Base-by-base conservation (phyloP, 2,329 filamentous ascomycete species). In the Geosmithia flava region DNA sequence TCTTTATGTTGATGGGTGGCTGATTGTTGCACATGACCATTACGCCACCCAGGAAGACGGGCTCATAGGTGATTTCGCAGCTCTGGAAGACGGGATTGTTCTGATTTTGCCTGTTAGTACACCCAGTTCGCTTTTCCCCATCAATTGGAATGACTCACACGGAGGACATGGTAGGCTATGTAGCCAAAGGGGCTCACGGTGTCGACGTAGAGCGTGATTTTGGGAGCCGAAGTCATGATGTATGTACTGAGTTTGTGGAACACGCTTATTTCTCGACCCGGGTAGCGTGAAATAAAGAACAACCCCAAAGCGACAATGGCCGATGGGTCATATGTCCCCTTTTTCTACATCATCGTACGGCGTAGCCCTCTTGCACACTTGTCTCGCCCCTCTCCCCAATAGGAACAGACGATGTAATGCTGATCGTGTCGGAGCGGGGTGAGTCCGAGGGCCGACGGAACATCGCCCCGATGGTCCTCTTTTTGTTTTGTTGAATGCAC, bases 171-270 rank as follows among this genome's bases (percentile, higher is more conserved):
- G 49, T 64, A 68, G 3, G 63, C 65, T 48, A 61, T 54, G 48
- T 68, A 68, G 2, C 60, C 61, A 51, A 68, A 68, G 1, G 66
- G 66, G 48, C 64, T 67, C 48, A 68, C 62, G 39, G 59, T 58
- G 54, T 69, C 66, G 8, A 68, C 54, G 49, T 62, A 68, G 39
- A 68, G 58, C 3, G 59, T 66, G 46, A 68, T 65, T 15, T 23
- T 19, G 17, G 46, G 46, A 13, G 41, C 20, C 1, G 46, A 23
- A 40, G 42, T 44, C 15, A 20, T 39, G 20, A 7, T 30, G 29
- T 43, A 11, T 30, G 29, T 30, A 6, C 11, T 30, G 7, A 11
- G 7, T 30, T 6, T 30, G 6, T 30, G n/a, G n/a, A n/a, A n/a
- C n/a, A n/a, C n/a, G n/a, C n/a, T n/a, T n/a, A n/a, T n/a, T n/a